Base-by-base conservation (phyloP, 2,329 filamentous ascomycete genomes). In the Aulographum hederae region DNA sequence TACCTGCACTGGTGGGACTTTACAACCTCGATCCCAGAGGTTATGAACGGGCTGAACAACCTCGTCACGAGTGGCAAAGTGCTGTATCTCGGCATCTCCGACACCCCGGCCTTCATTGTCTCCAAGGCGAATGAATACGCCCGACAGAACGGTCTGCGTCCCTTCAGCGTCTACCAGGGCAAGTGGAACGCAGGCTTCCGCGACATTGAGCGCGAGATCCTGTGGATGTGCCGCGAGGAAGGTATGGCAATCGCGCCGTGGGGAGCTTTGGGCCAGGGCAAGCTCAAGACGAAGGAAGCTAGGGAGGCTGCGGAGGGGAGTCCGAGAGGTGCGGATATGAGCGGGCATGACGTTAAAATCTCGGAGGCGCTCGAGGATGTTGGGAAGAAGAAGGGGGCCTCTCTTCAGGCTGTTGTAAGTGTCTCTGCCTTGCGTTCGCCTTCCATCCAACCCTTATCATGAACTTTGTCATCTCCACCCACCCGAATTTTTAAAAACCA, bases 321-420 rank as follows among this genome's bases (percentile, higher is more conserved):
- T 49, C 39, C 56, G 42, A 38, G 34, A n/a, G 20, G 26, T 46
- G 13, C 32, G 17, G 36, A 42, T 29, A 39, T 61, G 40, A 56
- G 51, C 3, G 62, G 67, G 18, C 54, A 64, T 0, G 64, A 69
- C 34, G 50, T 46, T 5, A 60, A 58, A 32, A 57, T 72, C 20
- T 68, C 64, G 31, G 60, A 57, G 18, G 68, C 67, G 0, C 58
- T 82, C 1, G 70, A 66, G 17, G 60, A 68, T 41, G 61, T 78
- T 5, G 70, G 67, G 0, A 58, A 60, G 5, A 56, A 62, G 36
- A 66, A 73, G 40, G 63, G 64, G 2, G 55, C 58, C 5, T 54
- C 61, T 25, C 56, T 76, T 23, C 69, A 67, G 4, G 63, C 63
- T 23, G 54, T 79, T 20, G 76, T 35, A 35, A 26, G 31, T 32